Evolutionary conservation across 1,139 yeast genomes (phyloP).

Genomic region (Pichia sp.): DNA sequence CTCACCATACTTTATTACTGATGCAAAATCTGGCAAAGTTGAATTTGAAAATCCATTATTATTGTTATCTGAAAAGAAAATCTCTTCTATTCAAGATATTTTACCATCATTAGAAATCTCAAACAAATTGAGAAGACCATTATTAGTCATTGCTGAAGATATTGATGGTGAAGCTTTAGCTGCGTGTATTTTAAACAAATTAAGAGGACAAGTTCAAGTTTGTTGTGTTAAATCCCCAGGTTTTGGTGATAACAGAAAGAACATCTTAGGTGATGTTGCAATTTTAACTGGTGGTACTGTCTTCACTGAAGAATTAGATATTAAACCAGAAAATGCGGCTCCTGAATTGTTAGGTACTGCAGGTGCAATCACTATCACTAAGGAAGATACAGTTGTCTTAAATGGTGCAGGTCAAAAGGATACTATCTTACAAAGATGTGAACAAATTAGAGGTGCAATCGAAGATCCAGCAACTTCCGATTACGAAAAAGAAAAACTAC

Average conservation of each 20-base stretch:
- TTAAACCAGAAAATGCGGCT: conserved; percentile 95
- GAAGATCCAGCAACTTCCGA: conserved; percentile 75
- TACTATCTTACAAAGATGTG: conserved; percentile 83
- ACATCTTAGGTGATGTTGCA: conserved; percentile 95
- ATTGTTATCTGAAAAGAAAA: conserved; percentile 88
- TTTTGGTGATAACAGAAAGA: conserved; percentile 98
- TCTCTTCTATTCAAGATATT: conserved; percentile 86
- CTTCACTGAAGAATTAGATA: conserved; percentile 95
- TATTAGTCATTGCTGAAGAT: conserved; percentile 93
- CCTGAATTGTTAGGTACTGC: conserved; percentile 88
- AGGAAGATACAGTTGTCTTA: conserved; percentile 92
- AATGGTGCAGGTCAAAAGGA: conserved; percentile 96
- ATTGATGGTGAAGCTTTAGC: conserved; percentile 98
- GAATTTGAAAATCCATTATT: conserved; percentile 95
- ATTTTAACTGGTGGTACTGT: conserved; percentile 96
- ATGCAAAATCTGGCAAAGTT: conserved; percentile 92
- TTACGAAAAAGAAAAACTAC: conserved; percentile 95
- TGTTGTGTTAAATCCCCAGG: conserved; percentile 99
- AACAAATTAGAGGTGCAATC: conserved; percentile 85
- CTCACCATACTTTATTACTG: conserved; percentile 96
- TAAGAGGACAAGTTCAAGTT: conserved; percentile 98
- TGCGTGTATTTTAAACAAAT: conserved; percentile 96
- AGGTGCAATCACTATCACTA: conserved; percentile 89
- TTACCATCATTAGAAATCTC: conserved; percentile 93
- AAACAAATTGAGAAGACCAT: conserved; percentile 91